phyloP scores from a whole-genome alignment of 306 rosid species.

The Vigna reflexopilosa region DNA sequence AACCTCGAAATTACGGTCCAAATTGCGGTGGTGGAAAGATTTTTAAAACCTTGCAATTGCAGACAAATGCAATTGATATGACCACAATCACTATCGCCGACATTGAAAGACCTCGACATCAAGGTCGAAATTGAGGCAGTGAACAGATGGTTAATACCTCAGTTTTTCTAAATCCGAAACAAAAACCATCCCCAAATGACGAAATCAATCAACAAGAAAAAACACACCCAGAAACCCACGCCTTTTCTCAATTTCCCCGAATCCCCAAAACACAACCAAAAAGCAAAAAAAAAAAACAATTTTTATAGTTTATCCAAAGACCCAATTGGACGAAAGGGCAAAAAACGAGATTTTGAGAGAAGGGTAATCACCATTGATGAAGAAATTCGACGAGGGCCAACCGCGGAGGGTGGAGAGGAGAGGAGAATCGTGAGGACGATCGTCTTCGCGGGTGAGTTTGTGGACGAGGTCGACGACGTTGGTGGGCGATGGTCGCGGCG shows the following conservation, averaged over 20 bases:
- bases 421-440: slow-evolving; percentile 52
- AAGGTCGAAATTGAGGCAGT: too few relatives aligned
- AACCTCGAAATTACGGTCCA: too few relatives aligned
- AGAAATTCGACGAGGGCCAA: slow-evolving; percentile 67
- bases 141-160: neutral
- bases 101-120: neutral
- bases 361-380: slow-evolving; percentile 44
- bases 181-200: neutral
- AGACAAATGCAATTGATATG: too few relatives aligned
- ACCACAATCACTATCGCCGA: too few relatives aligned
- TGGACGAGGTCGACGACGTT: slow-evolving; percentile 60
- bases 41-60: too few relatives aligned
- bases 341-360: neutral
- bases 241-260: neutral
- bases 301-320: neutral
- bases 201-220: neutral
- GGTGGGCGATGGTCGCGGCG: slow-evolving; percentile 57
- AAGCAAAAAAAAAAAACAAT: neutral
- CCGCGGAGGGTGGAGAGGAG: slow-evolving; percentile 57
- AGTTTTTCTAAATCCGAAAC: neutral
- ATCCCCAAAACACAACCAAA: neutral
- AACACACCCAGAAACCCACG: neutral
- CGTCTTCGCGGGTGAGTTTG: slow-evolving; percentile 32
- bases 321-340: neutral
- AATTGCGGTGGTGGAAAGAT: too few relatives aligned